Conservation (phyloP, 345 rosid species). For the Erodium maritimum region DNA sequence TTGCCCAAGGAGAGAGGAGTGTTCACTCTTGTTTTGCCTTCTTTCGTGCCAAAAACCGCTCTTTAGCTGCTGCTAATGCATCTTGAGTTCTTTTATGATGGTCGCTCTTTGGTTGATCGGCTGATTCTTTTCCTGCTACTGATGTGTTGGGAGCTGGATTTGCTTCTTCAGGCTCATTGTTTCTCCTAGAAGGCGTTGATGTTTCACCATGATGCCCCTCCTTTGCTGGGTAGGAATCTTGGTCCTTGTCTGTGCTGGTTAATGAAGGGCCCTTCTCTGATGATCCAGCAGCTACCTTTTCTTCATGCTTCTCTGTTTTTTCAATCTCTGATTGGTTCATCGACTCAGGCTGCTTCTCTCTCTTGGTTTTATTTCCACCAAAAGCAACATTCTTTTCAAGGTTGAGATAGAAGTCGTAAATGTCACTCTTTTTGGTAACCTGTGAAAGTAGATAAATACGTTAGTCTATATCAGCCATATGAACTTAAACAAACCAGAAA, state of each 20-base stretch:
- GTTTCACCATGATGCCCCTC: slow-evolving; percentile 17
- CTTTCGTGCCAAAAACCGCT: slow-evolving; percentile 70
- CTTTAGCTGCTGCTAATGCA: slow-evolving; percentile 69
- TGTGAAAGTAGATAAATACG: slow-evolving; percentile 7
- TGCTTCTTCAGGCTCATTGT: slow-evolving; percentile 21
- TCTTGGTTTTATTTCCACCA: slow-evolving; percentile 26
- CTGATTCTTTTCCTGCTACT: slow-evolving; percentile 17
- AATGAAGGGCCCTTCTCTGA: slow-evolving; percentile 13
- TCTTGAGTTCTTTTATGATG: slow-evolving; percentile 61
- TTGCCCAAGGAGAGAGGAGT: not conserved
- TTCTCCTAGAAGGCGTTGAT: slow-evolving; percentile 16
- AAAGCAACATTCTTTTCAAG: slow-evolving; percentile 72
- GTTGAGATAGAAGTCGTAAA: slow-evolving; percentile 81
- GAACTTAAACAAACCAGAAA: too few relatives aligned
- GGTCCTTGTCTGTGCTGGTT: slow-evolving; percentile 9
- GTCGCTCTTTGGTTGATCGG: slow-evolving; percentile 24
- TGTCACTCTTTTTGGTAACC: slow-evolving; percentile 87
- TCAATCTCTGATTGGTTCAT: slow-evolving; percentile 26
- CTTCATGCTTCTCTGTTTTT: slow-evolving; percentile 27
- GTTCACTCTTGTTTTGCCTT: slow-evolving; percentile 38
- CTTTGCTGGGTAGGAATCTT: slow-evolving; percentile 16
- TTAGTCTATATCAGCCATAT: not conserved
- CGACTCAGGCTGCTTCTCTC: not conserved
- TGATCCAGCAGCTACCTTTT: slow-evolving; percentile 13
- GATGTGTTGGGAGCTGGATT: slow-evolving; percentile 14